Base-by-base conservation (phyloP, 805 yeast species). In the Metschnikowia borealis region DNA sequence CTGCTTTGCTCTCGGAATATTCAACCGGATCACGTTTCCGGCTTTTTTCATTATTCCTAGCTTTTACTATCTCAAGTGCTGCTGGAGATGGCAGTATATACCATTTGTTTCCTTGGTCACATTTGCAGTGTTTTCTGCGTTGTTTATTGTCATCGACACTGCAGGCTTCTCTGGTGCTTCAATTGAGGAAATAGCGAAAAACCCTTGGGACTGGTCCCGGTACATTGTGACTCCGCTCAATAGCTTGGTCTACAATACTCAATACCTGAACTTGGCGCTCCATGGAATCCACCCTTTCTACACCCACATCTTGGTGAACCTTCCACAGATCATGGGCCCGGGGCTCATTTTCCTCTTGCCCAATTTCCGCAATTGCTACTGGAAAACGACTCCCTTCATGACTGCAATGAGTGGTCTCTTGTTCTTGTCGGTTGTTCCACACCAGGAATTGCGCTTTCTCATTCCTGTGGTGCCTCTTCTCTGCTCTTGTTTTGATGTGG, bases 361-460 rank as follows among this genome's bases (percentile, higher is more conserved):
- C 48, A 62, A 68, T 6, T 53, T 60, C 40, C 60, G 51, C 35
- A 67, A 65, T 42, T 66, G 62, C 10, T 74, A 80, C 59, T 62
- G 73, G 57, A 68, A 56, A 26, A 77, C 86, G 0, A 70, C 85
- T 1, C 83, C 91, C 1, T 78, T 81, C 54, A 67, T 83, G 36
- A 67, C 91, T 1, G 71, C 84, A 0, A 49, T 80, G 2, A 82
- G 96, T 4, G 95, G 90, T 0, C 26, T 88, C 1, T 4, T 73
- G 0, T 48, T 81, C 3, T 70, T 94, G 26, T 89, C 97, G 0
- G 2, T 81, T 0, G 76, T 89, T 20, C 96, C 95, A 14, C 99
- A 94, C 65, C 99, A 94, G 65, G 99, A 94, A 63, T 73, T 89
- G n/a, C 73, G 99, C 47, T 94, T 94, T 63, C 67, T 95, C 40